Evolutionary conservation across 208 protist species (phyloP).

Genomic region (Porcisia hertigi): DNA sequence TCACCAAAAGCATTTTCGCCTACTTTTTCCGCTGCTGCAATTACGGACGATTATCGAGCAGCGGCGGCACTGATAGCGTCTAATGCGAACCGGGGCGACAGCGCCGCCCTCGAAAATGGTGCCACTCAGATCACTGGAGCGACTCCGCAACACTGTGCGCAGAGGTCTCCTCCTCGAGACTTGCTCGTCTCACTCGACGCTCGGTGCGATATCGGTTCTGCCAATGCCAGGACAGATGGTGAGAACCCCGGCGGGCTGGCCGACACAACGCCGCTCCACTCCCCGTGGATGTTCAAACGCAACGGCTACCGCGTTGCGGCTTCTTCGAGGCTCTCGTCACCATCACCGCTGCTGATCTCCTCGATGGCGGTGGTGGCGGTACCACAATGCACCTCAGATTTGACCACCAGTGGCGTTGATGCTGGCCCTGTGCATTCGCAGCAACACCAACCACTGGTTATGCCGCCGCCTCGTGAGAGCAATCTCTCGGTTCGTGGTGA

Average conservation of each 20-base stretch:
- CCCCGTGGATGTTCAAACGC: not conserved
- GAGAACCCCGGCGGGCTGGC: conserved; percentile 14
- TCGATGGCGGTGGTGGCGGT: not conserved
- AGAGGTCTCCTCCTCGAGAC: conserved; percentile 1
- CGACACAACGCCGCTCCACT: conserved; percentile 10
- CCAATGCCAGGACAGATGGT: not conserved
- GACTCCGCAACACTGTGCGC: not conserved
- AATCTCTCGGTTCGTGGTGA: not conserved
- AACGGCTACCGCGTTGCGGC: too few relatives aligned
- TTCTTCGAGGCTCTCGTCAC: not conserved
- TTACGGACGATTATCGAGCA: too few relatives aligned
- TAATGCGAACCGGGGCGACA: not conserved
- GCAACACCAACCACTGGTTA: not conserved
- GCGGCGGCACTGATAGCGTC: not conserved
- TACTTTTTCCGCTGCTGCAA: not conserved
- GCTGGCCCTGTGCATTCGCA: not conserved
- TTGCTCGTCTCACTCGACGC: conserved; percentile 9
- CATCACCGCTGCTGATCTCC: not conserved
- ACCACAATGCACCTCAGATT: not conserved
- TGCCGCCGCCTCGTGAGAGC: not conserved
- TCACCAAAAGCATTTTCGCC: not conserved
- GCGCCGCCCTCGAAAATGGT: not conserved
- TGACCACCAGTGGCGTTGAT: not conserved
- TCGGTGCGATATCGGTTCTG: conserved; percentile 6
- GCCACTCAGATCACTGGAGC: not conserved